phyloP scores from a whole-genome alignment of 495 filamentous ascomycete genomes.

The Hypoxylon cercidicola region DNA sequence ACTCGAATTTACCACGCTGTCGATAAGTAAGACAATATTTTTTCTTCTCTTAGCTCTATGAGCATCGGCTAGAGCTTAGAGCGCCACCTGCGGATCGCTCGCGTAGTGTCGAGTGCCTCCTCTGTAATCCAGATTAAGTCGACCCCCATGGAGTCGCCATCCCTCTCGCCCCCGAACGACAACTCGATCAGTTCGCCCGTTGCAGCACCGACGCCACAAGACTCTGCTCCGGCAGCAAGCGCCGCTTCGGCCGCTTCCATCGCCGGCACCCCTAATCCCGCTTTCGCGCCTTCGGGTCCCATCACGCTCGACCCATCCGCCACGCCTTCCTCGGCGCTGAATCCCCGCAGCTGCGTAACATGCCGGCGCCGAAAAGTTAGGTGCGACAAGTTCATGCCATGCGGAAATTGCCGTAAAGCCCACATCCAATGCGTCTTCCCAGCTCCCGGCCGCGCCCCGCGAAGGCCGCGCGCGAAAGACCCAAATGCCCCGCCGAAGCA shows the following conservation, averaged over 20 bases:
- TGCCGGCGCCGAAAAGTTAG: conserved; percentile 86
- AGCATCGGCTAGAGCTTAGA: conserved; percentile 12
- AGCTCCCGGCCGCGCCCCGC: conserved; percentile 80
- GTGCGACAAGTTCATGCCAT: conserved; percentile 86
- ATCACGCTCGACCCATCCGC: conserved; percentile 58
- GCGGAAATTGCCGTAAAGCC: conserved; percentile 83
- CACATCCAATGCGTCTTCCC: conserved; percentile 87
- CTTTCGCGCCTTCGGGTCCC: conserved; percentile 39
- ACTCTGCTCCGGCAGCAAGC: conserved; percentile 17
- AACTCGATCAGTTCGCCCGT: conserved; percentile 32
- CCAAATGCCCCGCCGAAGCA: conserved; percentile 62
- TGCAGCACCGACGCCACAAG: conserved; percentile 34
- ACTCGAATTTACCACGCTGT: too few relatives aligned
- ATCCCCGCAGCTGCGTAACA: conserved; percentile 82
- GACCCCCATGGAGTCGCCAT: conserved; percentile 33
- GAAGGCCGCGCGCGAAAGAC: conserved; percentile 70
- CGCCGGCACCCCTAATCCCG: conserved; percentile 16
- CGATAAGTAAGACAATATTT: conserved; percentile 6
- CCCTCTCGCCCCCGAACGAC: conserved; percentile 38
- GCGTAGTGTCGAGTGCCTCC: conserved; percentile 26
- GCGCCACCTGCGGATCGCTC: conserved; percentile 21
- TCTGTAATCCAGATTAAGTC: conserved; percentile 9
- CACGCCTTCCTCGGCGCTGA: conserved; percentile 55
- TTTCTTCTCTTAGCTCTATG: conserved; percentile 15
- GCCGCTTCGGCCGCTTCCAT: conserved; percentile 6